Evolutionary conservation across 192 early-diverging fungal genomes (phyloP).

Genomic region (Backusella luteola): DNA sequence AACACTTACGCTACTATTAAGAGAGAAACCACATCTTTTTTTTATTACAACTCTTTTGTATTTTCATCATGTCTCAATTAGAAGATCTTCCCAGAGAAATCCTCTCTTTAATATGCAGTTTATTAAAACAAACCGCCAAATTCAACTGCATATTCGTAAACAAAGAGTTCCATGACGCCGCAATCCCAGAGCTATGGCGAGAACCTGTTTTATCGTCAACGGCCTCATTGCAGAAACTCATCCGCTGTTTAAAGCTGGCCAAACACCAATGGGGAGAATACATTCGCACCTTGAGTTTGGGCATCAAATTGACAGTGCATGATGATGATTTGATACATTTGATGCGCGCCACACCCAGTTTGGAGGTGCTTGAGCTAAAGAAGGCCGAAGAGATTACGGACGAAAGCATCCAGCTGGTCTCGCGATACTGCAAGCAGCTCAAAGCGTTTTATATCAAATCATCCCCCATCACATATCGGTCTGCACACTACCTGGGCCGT

Average conservation of each 20-base stretch:
- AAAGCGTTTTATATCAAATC: conserved; percentile 12
- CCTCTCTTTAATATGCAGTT: conserved; percentile 8
- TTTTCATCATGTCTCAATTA: conserved; percentile 5
- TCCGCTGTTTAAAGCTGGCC: background rate
- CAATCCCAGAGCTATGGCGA: conserved; percentile 14
- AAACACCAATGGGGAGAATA: conserved; percentile 13
- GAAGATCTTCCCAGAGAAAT: conserved; percentile 9
- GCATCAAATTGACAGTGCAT: background rate
- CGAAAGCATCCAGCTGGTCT: conserved; percentile 12
- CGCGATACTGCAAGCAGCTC: conserved; percentile 14
- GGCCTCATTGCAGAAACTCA: background rate
- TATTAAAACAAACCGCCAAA: conserved; percentile 9
- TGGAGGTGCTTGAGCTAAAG: conserved; percentile 15
- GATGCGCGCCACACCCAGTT: background rate
- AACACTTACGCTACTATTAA: too few relatives aligned
- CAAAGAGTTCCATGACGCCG: conserved; percentile 6
- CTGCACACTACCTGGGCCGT: conserved; percentile 22
- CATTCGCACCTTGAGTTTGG: conserved; percentile 1
- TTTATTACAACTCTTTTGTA: background rate
- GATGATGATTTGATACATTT: conserved; percentile 7
- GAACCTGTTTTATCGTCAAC: conserved; percentile 1
- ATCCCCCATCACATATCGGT: conserved; percentile 14
- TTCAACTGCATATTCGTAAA: conserved; percentile 12
- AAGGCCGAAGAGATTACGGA: conserved; percentile 17
- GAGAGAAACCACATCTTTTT: background rate